Conservation (phyloP, 2,329 filamentous ascomycete species). For the Zasmidium cellare region DNA sequence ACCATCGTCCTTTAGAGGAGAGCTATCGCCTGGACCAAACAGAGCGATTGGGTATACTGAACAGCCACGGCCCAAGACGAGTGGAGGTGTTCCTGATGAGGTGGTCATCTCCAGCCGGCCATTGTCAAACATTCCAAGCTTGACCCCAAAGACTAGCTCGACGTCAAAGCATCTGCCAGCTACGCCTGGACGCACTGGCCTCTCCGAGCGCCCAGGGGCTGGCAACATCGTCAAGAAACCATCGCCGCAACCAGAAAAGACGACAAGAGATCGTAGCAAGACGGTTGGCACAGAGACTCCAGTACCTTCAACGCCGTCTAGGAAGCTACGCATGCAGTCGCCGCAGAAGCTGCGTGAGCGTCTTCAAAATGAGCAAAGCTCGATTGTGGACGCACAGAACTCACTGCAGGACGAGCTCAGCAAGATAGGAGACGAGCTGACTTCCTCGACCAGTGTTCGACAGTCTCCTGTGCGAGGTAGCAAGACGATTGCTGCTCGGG, state of each 20-base stretch:
- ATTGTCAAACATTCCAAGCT: constrained; percentile 53
- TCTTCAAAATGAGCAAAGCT: constrained; percentile 76
- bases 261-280: constrained; percentile 14
- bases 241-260: constrained; percentile 50
- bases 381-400: constrained; percentile 68
- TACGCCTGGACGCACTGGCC: constrained; percentile 50
- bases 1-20: constrained; percentile 42
- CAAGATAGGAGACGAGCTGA: constrained; percentile 79
- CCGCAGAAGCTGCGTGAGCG: constrained; percentile 75
- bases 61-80: constrained; percentile 31
- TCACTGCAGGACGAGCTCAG: constrained; percentile 73
- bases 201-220: constrained; percentile 51
- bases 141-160: constrained; percentile 38
- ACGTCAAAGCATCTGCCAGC: constrained; percentile 37
- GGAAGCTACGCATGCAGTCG: constrained; percentile 65
- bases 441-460: constrained; percentile 33
- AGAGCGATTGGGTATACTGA: constrained; percentile 23
- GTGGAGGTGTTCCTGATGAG: constrained; percentile 27
- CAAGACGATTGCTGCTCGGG: constrained; percentile 21
- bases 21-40: constrained; percentile 40
- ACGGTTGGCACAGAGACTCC: constrained; percentile 5
- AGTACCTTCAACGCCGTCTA: constrained; percentile 4
- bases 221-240: constrained; percentile 60
- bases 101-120: constrained; percentile 27
- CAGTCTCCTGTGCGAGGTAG: constrained; percentile 16